Evolutionary conservation across 2,329 filamentous ascomycete genomes (phyloP).

Genomic region (Metarhizium rileyi): DNA sequence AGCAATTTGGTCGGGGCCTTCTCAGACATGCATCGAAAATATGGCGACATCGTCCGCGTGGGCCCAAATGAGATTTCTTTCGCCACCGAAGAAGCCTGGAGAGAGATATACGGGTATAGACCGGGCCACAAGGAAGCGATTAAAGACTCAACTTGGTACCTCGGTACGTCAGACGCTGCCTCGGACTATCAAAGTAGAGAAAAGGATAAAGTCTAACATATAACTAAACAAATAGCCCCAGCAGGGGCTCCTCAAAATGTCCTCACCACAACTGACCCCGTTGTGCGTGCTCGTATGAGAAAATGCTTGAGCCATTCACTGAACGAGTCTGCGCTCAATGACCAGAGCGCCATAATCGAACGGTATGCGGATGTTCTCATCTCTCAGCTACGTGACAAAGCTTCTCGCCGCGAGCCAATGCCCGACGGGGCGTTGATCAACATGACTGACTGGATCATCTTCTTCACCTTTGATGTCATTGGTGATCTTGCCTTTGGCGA

Average conservation of each 20-base stretch:
- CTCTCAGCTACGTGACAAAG: not conserved
- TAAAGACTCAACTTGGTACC: not conserved
- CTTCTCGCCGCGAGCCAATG: not conserved
- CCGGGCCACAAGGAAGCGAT: not conserved
- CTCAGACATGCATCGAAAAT: not conserved
- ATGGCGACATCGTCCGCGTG: not conserved
- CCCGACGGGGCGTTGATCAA: slow-evolving; percentile 4
- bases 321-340: not conserved
- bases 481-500: slow-evolving; percentile 18
- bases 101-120: not conserved
- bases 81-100: not conserved
- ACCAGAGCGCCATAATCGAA: not conserved
- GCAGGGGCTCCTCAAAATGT: not conserved
- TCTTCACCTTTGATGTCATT: slow-evolving; percentile 15
- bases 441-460: slow-evolving; percentile 15
- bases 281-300: not conserved
- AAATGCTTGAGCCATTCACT: not conserved
- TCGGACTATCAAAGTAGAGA: too few species aligned
- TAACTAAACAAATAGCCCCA: not conserved
- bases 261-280: not conserved
- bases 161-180: not conserved
- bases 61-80: not conserved
- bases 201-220: too few species aligned
- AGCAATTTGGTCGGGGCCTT: not conserved
- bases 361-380: not conserved